Conservation (phyloP, 169 alveolate genomes). For the Plasmodium knowlesi region DNA sequence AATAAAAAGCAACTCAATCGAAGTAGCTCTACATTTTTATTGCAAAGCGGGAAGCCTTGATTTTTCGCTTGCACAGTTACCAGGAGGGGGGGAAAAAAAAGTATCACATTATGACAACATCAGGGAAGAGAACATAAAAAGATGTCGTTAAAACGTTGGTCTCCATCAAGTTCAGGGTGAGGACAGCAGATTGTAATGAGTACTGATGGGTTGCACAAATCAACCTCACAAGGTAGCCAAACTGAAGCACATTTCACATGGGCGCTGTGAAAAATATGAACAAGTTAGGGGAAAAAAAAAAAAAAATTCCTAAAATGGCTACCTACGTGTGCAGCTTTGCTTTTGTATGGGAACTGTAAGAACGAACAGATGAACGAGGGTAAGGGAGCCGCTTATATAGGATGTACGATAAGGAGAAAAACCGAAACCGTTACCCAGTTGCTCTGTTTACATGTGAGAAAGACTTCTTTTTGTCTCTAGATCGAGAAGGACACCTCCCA, state of each 20-base stretch:
- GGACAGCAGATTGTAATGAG: background rate
- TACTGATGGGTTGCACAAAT: background rate
- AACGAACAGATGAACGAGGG: background rate
- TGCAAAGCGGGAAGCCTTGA: background rate
- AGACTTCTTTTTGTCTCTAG: background rate
- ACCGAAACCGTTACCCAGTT: background rate
- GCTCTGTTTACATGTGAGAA: background rate
- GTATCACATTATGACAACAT: background rate
- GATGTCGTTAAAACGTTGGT: background rate
- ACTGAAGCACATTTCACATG: background rate
- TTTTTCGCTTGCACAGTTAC: background rate
- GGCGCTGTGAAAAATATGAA: background rate
- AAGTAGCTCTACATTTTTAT: background rate
- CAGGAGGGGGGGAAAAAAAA: background rate
- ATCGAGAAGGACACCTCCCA: background rate
- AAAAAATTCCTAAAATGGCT: slow-evolving; percentile 9
- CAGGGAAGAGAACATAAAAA: background rate
- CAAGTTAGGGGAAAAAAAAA: slow-evolving; percentile 12
- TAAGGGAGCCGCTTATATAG: background rate
- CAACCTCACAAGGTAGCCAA: background rate
- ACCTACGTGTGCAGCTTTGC: background rate
- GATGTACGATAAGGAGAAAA: background rate
- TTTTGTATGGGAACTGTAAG: background rate
- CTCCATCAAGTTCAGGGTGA: background rate
- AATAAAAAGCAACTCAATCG: background rate